Base-by-base conservation (phyloP, 2,329 filamentous ascomycete genomes). In the Diaporthe batatas region DNA sequence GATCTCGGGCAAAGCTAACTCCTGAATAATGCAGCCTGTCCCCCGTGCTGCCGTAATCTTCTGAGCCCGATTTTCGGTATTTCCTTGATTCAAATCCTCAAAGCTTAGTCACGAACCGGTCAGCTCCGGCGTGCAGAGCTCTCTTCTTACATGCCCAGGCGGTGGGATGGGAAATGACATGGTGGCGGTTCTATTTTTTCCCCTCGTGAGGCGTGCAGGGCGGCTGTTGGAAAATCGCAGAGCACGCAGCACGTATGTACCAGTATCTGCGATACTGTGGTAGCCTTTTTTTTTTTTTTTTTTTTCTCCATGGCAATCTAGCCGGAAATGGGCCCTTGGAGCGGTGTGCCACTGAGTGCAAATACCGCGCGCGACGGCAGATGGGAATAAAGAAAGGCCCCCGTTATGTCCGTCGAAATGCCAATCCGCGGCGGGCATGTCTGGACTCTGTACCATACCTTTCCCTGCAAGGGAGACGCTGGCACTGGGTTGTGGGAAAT, bases 21-120 rank as follows among this genome's bases (percentile, higher is more conserved):
- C 59, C 59, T 51, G 59, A 64, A 64, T 65, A 65, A 65, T 65
- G 59, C 59, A 64, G 23, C 39, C 14, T 34, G 42, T 47, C 59
- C 58, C 58, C 59, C 42, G 42, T 51, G 59, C n/a, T 49, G 25
- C 29, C 18, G 59, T 16, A 49, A 32, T 65, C 44, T 49, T 49
- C 29, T 51, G 32, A 34, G 44, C 6, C 21, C 25, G 29, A 51
- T 65, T 36, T 36, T 51, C 62, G 44, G 44, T 23, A 49, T 49
- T 12, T 59, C 36, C 57, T 29, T 44, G 57, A 44, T 59, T 44
- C 57, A 44, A 42, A 25, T 42, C 57, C 57, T 65, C 36, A 12
- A 42, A 42, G 25, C 59, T 65, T 65, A 65, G 59, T 65, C 25
- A 65, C 42, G 42, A 8, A 34, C 44, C 25, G 59, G 59, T 65